Percentiles rank a stretch among this genome's conserved stretches.
Evolutionary conservation across 106 monocot species (phyloP).

Genomic region (Acorus calamus): DNA sequence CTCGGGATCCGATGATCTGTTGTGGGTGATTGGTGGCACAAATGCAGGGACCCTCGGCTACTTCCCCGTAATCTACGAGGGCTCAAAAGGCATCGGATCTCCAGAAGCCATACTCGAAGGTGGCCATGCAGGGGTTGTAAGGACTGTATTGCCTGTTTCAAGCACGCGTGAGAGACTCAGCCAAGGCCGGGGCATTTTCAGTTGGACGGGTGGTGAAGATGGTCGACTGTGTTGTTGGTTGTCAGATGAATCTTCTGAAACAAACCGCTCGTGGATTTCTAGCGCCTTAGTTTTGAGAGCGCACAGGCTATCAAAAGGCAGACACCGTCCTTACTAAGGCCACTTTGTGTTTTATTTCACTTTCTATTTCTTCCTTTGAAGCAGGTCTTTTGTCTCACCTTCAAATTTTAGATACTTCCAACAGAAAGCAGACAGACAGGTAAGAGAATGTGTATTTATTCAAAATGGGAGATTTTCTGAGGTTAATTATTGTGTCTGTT

Average conservation of each 20-base stretch:
- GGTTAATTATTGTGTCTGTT: no score
- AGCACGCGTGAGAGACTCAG: constrained; percentile 19
- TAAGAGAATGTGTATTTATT: no score
- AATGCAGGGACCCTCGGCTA: constrained; percentile 70
- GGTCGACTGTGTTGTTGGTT: constrained; percentile 87
- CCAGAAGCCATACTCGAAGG: constrained; percentile 89
- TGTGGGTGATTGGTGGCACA: constrained; percentile 87
- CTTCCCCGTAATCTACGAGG: constrained; percentile 45
- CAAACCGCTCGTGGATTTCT: constrained; percentile 60
- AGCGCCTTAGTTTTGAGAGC: constrained; percentile 38
- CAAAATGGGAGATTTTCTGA: no score
- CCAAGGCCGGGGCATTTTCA: constrained; percentile 41
- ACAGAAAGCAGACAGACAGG: no score
- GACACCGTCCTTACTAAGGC: constrained; percentile 62
- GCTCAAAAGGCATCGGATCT: constrained; percentile 28
- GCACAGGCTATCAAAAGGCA: constrained; percentile 18
- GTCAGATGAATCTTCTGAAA: constrained; percentile 37
- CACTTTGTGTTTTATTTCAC: no score
- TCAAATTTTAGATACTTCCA: no score
- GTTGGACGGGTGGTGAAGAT: constrained; percentile 96
- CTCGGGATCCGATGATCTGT: constrained; percentile 30
- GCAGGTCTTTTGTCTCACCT: no score
- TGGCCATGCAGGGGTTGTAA: constrained; percentile 72
- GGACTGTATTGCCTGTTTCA: constrained; percentile 58
- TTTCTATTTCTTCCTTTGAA: no score